Base-by-base conservation (phyloP, 805 yeast species). In the Starmerella sp. region DNA sequence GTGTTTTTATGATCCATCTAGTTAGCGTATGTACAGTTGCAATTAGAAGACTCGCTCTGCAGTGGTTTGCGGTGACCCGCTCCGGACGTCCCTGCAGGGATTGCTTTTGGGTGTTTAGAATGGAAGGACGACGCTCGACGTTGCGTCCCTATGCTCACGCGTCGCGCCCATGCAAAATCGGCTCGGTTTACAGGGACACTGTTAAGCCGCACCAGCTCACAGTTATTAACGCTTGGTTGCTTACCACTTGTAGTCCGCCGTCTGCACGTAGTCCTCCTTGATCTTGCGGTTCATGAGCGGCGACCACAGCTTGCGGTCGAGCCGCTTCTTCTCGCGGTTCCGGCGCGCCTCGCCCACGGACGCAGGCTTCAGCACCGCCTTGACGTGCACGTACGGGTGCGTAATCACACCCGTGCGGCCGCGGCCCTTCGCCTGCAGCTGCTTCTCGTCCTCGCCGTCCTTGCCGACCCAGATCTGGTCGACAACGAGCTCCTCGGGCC, bases 401-500 rank as follows among this genome's bases (percentile, higher is more conserved):
- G 75, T 77, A 51, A 85, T 77, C 55, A 86, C 71, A 67, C 97
- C 97, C 22, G 79, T 75, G 69, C 96, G 80, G 60, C 96, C 96
- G 73, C 97, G 82, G 60, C 93, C 96, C 73, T 88, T 89, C 66
- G 77, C 76, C 63, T 91, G 96, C 9, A 81, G 69, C 67, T 93
- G 78, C 68, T 80, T 83, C 32, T 66, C 64, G 82, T 84, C 81
- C 51, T 71, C 65, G 22, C 95, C 96, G 69, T 91, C 97, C 55
- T 89, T 82, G 43, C 96, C 97, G 31, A 82, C 82, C 97, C 97
- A 91, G 56, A 89, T 80, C 65, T 86, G 86, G 45, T 83, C 79
- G 54, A 91, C 77, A 63, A 83, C 86, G 44, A 89, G 68, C 39
- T 77, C 77, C 56, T 83, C 78, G 29, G 80, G 77, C 57, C 82